phyloP scores from a whole-genome alignment of 805 yeast genomes.

The Sugiyamaella floridensis region DNA sequence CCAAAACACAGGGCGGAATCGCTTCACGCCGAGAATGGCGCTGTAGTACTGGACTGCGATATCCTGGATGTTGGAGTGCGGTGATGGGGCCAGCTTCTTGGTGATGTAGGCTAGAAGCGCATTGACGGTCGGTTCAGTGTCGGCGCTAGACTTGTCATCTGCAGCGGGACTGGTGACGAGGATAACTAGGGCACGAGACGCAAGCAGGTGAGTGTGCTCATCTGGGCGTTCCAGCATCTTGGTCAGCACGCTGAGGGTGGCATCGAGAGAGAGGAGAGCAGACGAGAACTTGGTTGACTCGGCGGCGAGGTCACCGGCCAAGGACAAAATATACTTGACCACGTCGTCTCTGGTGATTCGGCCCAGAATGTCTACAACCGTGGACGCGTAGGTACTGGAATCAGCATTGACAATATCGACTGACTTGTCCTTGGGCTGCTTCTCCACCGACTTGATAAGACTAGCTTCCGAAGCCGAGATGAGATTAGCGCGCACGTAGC shows the following conservation, averaged over 20 bases:
- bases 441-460: conserved; percentile 47
- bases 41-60: conserved; percentile 60
- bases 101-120: conserved; percentile 32
- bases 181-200: conserved; percentile 47
- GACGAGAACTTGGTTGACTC: conserved; percentile 25
- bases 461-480: conserved; percentile 64
- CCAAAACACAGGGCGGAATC: conserved; percentile 50
- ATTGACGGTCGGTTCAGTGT: conserved; percentile 30
- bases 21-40: conserved; percentile 47
- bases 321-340: conserved; percentile 55
- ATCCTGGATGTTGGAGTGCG: conserved; percentile 47
- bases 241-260: conserved; percentile 41
- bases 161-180: conserved; percentile 32
- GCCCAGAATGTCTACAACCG: conserved; percentile 48
- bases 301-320: conserved; percentile 48
- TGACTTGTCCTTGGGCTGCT: conserved; percentile 32
- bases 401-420: conserved; percentile 30
- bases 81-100: conserved; percentile 29
- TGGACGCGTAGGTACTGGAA: conserved; percentile 46
- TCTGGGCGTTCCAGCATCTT: conserved; percentile 50
- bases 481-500: conserved; percentile 66
- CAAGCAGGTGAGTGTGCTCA: conserved; percentile 48
- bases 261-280: conserved; percentile 40
- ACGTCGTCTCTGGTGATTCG: conserved; percentile 55
- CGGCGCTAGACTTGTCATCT: conserved; percentile 21